These are phyloP conservation scores for Streptanthus diversifolius DNA, from an alignment of 345 rosid species.

Conservation along the genomic window DNA sequence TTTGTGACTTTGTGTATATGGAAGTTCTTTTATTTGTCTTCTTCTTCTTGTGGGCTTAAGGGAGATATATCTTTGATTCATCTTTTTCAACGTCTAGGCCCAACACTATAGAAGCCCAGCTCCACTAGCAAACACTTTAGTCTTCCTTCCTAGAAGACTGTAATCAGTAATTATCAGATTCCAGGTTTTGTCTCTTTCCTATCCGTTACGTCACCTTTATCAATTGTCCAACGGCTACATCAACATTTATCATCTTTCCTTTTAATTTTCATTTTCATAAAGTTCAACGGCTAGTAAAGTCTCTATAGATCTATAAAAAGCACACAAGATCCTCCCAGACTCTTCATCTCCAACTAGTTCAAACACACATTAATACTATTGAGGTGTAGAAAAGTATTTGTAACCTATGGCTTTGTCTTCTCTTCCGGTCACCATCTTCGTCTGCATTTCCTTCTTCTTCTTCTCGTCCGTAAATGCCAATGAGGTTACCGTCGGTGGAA, in stretches of 20 bases:
- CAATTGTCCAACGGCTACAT: constrained; percentile 24
- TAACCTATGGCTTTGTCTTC: constrained; percentile 27
- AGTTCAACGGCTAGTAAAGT: constrained; percentile 21
- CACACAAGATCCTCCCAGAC: not conserved
- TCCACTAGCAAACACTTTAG: constrained; percentile 1
- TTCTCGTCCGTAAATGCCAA: constrained; percentile 31
- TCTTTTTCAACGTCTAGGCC: not conserved
- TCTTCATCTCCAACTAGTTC: not conserved
- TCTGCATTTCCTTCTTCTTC: constrained; percentile 7
- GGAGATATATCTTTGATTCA: not conserved
- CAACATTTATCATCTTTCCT: not conserved
- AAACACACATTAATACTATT: not conserved
- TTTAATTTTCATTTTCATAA: not conserved
- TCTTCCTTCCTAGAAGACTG: constrained; percentile 16
- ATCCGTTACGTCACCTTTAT: constrained; percentile 24
- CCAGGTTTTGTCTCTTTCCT: constrained; percentile 11
- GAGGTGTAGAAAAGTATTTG: not conserved
- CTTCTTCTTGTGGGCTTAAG: constrained; percentile 10
- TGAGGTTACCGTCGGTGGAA: constrained; percentile 56
- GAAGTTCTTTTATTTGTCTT: not conserved
- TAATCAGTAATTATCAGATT: not conserved
- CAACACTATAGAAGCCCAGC: not conserved
- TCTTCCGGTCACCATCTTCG: not conserved
- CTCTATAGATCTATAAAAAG: constrained; percentile 15
- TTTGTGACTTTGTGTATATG: too few relatives aligned